Evolutionary conservation across 148 eudicot species (phyloP), one percentile per base, ranked within the genome.

Genomic region (Pouteria glomerata): DNA sequence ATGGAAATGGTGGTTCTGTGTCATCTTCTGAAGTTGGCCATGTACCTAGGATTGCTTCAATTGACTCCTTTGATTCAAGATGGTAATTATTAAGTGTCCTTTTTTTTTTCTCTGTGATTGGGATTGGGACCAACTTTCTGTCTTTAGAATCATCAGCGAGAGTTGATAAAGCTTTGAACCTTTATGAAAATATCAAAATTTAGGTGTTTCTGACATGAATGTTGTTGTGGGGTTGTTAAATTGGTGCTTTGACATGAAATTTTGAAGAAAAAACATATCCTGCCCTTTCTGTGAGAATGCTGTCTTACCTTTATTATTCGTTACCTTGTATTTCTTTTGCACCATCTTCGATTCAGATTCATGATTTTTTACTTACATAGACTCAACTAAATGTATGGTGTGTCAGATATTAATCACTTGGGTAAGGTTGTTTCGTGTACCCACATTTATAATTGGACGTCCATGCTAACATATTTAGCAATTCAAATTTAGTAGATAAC

Each of bases 61-160:
- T 95, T 48, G 99, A 95, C 73, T 95, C 99, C 31, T 95, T 91
- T 56, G 99, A 95, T 76, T 95, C 99, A 68, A 95, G 90, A 81
- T 95, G 99, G 99, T 92, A 79, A 71, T 73, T 53, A 30, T 51
- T 62, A 30, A 72, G 35, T 57, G 60, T 78, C 59, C 42, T 27
- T 15, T n/a, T n/a, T n/a, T n/a, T n/a, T n/a, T n/a, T n/a, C n/a
- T n/a, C n/a, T 27, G 37, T 34, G 27, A 70, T 23, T 44, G 29
- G 24, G 63, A 55, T 57, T 63, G 73, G 41, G 44, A 21, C 23
- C 35, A 3, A 66, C 53, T 21, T 45, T 69, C 58, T 29, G 50
- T 50, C 48, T 14, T 21, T 21, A 35, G 33, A 53, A 66, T 24
- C 21, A 63, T 47, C 41, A 18, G 21, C 42, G 60, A 69, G 41